Conservation (phyloP, 192 early-diverging fungal species). For the Coemansia sp. region DNA sequence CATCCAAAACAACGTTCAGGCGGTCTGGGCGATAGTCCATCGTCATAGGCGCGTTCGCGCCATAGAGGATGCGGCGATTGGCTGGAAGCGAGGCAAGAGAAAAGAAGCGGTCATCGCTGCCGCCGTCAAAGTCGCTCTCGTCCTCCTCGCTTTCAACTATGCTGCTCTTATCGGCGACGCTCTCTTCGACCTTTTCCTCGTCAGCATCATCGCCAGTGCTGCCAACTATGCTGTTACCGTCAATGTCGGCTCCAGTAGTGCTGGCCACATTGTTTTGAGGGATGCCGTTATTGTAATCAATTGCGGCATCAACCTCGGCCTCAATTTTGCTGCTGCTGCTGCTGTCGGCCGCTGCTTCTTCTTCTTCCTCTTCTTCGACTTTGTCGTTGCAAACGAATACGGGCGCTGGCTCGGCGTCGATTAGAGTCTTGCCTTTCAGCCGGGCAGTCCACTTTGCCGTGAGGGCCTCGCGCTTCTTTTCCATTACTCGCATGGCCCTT, state of each 20-base stretch:
- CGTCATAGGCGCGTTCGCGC: conserved; percentile 13
- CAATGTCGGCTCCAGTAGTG: neutral
- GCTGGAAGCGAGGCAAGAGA: neutral
- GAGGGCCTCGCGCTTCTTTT: conserved; percentile 15
- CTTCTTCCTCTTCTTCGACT: neutral
- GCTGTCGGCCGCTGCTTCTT: neutral
- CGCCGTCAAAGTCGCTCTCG: neutral
- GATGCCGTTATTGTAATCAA: neutral
- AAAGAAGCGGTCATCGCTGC: neutral
- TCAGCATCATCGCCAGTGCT: neutral
- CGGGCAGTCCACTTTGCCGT: conserved; percentile 9
- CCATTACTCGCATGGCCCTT: neutral
- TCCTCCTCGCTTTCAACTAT: neutral
- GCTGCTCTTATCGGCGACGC: neutral
- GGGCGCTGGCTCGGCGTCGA: conserved; percentile 3
- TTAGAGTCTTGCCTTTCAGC: conserved; percentile 16
- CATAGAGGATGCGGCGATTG: conserved; percentile 20
- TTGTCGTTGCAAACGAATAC: neutral
- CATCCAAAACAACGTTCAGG: conserved; percentile 28
- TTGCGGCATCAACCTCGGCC: neutral
- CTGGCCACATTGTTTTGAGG: neutral
- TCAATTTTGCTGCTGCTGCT: neutral
- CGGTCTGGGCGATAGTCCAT: conserved; percentile 26
- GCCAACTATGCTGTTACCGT: neutral
- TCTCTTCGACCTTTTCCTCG: neutral